A percentile compares a stretch with the other conserved stretches of the same genome.
Conservation (phyloP, 495 filamentous ascomycete genomes). For the Hypomontagnella monticulosa region DNA sequence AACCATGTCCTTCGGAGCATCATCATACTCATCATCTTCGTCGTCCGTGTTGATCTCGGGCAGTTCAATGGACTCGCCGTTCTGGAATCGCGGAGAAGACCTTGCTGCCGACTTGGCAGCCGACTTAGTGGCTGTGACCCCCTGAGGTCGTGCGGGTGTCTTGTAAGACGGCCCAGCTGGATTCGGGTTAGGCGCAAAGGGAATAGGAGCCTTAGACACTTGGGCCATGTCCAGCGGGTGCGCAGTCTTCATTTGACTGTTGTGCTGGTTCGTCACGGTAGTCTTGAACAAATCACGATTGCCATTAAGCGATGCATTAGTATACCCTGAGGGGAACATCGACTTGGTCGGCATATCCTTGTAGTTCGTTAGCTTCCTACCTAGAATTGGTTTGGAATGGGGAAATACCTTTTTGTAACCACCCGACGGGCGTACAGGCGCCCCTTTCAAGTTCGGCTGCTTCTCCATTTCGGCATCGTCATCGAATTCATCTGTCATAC, state of each 20-base stretch:
- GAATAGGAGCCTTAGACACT: constrained; percentile 85
- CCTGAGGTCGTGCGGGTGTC: constrained; percentile 64
- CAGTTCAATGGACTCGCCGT: constrained; percentile 82
- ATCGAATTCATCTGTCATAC: constrained; percentile 66
- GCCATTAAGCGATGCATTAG: constrained; percentile 54
- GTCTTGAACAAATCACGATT: constrained; percentile 56
- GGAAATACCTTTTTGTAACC: constrained; percentile 76
- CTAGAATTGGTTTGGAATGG: not conserved
- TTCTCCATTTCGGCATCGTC: constrained; percentile 54
- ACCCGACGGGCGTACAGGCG: constrained; percentile 82
- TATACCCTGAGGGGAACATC: constrained; percentile 70
- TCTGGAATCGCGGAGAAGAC: constrained; percentile 80
- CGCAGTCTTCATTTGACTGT: constrained; percentile 66
- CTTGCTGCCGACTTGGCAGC: constrained; percentile 65
- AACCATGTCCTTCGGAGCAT: constrained; percentile 62
- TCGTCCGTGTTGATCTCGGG: constrained; percentile 90
- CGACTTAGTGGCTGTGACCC: constrained; percentile 54
- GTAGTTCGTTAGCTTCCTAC: constrained; percentile 12
- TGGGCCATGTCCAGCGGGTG: constrained; percentile 82
- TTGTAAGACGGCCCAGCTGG: constrained; percentile 64
- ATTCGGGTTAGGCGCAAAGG: constrained; percentile 78
- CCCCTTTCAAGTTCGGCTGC: constrained; percentile 71
- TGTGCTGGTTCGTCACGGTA: constrained; percentile 61
- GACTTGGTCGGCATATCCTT: constrained; percentile 70
- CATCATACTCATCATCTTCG: constrained; percentile 80